Base-by-base conservation (phyloP, 164 flowering plant species). In the Litsea cubeba region DNA sequence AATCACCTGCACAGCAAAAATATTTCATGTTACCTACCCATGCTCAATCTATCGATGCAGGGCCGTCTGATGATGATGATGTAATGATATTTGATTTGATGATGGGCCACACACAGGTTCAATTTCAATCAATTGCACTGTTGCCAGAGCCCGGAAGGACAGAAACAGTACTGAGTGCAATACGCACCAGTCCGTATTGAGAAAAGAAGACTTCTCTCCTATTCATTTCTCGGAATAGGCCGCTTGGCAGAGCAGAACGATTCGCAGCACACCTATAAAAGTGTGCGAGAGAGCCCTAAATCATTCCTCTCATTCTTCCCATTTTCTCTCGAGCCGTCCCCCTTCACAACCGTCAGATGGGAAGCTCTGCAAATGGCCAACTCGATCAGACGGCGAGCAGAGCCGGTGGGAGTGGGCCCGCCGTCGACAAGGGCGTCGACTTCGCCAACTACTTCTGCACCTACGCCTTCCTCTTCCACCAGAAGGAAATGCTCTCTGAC, bases 361-460 rank as follows among this genome's bases (percentile, higher is more conserved):
- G 83, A n/a, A 83, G 85, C 86, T 69, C 72, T 57, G 74, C 40
- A 49, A 83, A 83, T 78, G 84, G 85, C 79, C 78, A n/a, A 72
- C 73, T 72, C 70, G 71, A 68, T 46, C 51, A 7, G 51, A 68
- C 71, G 81, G 82, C 78, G 71, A n/a, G 76, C 72, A 82, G 74
- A 12, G 23, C 74, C 26, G 68, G 73, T 5, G 76, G 67, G 51
- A 76, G 77, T 68, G 54, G 62, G 70, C 50, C 24, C 6, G 57
- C 51, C 12, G 95, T 95, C 57, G 98, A 95, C 85, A 95, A 90
- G 75, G 98, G 87, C 24, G 98, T 88, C 22, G 99, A 95, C 76
- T 95, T 84, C 74, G 99, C 99, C 7, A 85, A 94, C 82, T 95
- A 95, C 60, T 95, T 95, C 88, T 95, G 98, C 92, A 94, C 99